A percentile compares a stretch with the other conserved stretches of the same genome.
These are phyloP conservation scores for Dryas integrifolia DNA, from an alignment of 331 rosid species.

Conservation along the genomic window DNA sequence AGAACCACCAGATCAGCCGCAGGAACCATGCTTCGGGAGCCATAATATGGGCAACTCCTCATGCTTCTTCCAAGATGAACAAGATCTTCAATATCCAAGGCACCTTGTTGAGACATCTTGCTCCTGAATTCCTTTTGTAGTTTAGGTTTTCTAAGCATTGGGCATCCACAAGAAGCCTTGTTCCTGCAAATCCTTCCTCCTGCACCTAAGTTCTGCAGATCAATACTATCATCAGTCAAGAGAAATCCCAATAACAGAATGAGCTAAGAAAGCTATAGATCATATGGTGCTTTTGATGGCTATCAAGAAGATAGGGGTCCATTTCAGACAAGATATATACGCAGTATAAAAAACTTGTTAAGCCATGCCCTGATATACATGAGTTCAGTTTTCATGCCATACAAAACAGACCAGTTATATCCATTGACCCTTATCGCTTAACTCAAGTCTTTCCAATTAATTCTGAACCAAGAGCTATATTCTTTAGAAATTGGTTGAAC, in stretches of 20 bases:
- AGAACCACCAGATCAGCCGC: conserved; percentile 87
- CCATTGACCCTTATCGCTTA: background rate
- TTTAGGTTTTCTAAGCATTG: conserved; percentile 75
- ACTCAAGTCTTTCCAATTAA: background rate
- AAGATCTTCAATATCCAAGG: conserved; percentile 94
- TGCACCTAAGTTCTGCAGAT: conserved; percentile 58
- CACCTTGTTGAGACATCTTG: conserved; percentile 66
- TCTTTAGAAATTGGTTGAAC: background rate
- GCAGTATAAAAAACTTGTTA: background rate
- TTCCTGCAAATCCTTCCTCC: conserved; percentile 54
- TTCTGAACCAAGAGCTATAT: conserved; percentile 5
- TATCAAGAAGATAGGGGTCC: conserved; percentile 14
- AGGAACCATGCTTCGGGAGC: conserved; percentile 77
- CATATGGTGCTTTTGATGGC: background rate
- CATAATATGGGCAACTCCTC: conserved; percentile 94
- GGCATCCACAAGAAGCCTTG: conserved; percentile 79
- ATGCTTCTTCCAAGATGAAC: conserved; percentile 72
- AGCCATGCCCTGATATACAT: background rate
- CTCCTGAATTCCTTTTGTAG: conserved; percentile 61
- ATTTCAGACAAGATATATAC: conserved; percentile 7
- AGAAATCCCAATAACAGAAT: conserved; percentile 22
- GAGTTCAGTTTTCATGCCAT: conserved; percentile 7
- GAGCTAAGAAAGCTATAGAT: conserved; percentile 11
- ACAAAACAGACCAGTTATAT: background rate
- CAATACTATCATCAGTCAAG: conserved; percentile 31